A percentile compares a stretch with the other conserved stretches of the same genome.
These are phyloP conservation scores for Dendrobium huoshanense DNA, from an alignment of 106 monocot species.

Conservation along the genomic window DNA sequence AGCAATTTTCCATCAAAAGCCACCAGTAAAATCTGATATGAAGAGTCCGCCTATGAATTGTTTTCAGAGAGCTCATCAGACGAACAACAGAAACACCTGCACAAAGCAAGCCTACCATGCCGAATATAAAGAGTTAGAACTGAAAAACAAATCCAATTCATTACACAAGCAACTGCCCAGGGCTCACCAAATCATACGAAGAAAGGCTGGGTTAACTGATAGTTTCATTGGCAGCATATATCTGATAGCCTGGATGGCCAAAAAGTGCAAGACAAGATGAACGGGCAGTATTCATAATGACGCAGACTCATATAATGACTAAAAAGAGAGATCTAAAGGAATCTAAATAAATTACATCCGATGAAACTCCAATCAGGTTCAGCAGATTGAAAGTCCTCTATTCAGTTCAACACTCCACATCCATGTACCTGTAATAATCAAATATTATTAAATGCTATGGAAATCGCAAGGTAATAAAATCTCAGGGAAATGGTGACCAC, in stretches of 20 bases:
- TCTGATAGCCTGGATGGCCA: not conserved
- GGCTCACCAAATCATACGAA: not conserved
- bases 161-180: not conserved
- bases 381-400: not conserved
- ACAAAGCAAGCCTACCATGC: not conserved
- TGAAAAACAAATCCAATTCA: not conserved
- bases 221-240: conserved; percentile 4
- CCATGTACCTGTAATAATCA: not conserved
- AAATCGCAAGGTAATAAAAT: no score
- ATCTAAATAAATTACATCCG: not conserved
- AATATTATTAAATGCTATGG: not conserved
- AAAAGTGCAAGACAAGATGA: not conserved
- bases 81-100: not conserved
- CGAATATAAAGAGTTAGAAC: not conserved
- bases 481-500: no score
- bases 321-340: not conserved
- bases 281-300: not conserved
- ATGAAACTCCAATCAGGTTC: not conserved
- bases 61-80: not conserved
- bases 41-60: not conserved
- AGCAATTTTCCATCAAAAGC: not conserved
- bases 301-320: not conserved
- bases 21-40: not conserved
- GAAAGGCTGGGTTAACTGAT: not conserved
- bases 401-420: not conserved